These are phyloP conservation scores for Acrodontium crateriforme DNA, from an alignment of 2,329 filamentous ascomycete genomes.

Conservation along the genomic window DNA sequence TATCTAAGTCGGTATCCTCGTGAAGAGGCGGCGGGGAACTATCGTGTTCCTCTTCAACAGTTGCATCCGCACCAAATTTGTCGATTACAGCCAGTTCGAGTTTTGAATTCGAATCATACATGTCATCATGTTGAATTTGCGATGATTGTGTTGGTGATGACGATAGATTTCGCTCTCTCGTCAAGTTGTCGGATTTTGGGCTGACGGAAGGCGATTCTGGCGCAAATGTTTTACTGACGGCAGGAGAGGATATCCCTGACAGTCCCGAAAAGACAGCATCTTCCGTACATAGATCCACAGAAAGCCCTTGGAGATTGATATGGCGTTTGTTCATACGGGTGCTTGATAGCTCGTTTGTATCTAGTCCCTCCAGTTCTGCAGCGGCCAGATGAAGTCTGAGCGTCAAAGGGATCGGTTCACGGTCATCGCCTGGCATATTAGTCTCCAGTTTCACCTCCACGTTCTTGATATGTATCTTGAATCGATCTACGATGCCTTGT, in stretches of 20 bases:
- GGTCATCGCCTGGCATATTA: conserved; percentile 22
- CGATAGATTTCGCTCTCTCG: no score
- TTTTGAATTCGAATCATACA: conserved; percentile 3
- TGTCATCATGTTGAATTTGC: not conserved
- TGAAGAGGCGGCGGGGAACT: not conserved
- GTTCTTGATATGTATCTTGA: conserved; percentile 51
- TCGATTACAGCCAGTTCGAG: no score
- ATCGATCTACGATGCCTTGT: conserved; percentile 58
- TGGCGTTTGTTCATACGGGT: conserved; percentile 3
- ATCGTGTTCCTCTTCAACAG: conserved; percentile 20
- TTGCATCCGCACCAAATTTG: conserved; percentile 29
- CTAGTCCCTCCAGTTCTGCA: conserved; percentile 52
- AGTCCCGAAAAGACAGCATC: conserved; percentile 10
- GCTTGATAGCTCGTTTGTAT: conserved; percentile 1
- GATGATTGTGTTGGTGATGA: conserved; percentile 1
- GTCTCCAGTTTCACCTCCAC: conserved; percentile 55
- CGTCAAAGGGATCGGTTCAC: conserved; percentile 34
- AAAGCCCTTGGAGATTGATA: conserved; percentile 13
- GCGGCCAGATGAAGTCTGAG: conserved; percentile 52
- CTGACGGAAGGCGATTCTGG: not conserved
- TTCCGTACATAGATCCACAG: conserved; percentile 16
- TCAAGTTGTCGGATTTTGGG: not conserved
- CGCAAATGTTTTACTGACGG: not conserved
- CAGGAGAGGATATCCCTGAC: conserved; percentile 7
- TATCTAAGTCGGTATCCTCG: conserved; percentile 14